Evolutionary conservation across 2,329 filamentous ascomycete genomes (phyloP).

Genomic region (Capronia coronata): DNA sequence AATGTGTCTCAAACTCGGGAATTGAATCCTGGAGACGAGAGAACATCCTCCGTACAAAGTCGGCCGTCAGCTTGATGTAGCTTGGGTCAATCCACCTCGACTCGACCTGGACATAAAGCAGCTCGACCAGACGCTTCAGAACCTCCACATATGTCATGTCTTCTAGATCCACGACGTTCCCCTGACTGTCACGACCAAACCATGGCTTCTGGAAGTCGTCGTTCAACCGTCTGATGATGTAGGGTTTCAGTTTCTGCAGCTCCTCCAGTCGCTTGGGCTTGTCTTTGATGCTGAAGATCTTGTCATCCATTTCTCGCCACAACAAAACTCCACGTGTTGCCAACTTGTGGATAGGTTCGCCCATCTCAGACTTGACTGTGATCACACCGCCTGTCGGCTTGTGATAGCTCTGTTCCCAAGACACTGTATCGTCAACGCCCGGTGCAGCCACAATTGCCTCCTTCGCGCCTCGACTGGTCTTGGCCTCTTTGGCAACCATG

Average conservation of each 20-base stretch:
- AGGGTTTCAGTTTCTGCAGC: conserved; percentile 77
- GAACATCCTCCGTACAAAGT: conserved; percentile 89
- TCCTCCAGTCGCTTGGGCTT: conserved; percentile 84
- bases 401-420: conserved; percentile 95
- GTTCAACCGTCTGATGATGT: conserved; percentile 94
- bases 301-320: conserved; percentile 98
- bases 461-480: conserved; percentile 81
- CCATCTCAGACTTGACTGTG: conserved; percentile 97
- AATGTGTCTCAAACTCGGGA: conserved; percentile 77
- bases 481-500: conserved; percentile 90
- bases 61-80: conserved; percentile 74
- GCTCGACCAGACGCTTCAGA: conserved; percentile 75
- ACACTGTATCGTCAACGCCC: conserved; percentile 69
- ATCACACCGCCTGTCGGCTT: conserved; percentile 86
- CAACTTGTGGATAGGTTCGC: conserved; percentile 97
- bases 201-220: conserved; percentile 96
- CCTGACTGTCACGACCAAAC: conserved; percentile 80
- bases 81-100: conserved; percentile 85
- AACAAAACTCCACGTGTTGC: conserved; percentile 92
- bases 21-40: conserved; percentile 89
- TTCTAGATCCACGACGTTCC: conserved; percentile 77
- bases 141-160: conserved; percentile 95
- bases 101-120: conserved; percentile 89
- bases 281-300: conserved; percentile 94
- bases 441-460: conserved; percentile 81